A percentile compares a stretch with the other conserved stretches of the same genome.
Evolutionary conservation across 176 grass and related monocot species (phyloP).

Genomic region (Carex scoparia): DNA sequence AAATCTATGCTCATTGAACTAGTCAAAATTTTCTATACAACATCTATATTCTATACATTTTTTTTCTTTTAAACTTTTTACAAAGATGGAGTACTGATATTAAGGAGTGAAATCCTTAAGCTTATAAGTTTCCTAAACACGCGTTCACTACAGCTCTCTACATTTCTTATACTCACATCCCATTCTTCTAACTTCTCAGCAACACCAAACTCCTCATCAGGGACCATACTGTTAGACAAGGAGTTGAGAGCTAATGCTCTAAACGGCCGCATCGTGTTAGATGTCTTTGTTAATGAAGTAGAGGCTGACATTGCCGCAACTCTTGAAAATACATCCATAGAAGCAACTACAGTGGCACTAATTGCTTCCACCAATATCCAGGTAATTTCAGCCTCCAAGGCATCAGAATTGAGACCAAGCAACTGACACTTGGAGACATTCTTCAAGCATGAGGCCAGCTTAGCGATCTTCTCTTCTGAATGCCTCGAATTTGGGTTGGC

Average conservation of each 20-base stretch:
- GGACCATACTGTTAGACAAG: constrained; percentile 8
- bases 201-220: constrained; percentile 21
- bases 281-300: constrained; percentile 16
- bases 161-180: background rate
- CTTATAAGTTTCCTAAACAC: background rate
- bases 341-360: constrained; percentile 28
- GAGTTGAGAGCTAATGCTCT: constrained; percentile 36
- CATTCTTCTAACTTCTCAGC: constrained; percentile 28
- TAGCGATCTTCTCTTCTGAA: constrained; percentile 39
- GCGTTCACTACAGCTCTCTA: background rate
- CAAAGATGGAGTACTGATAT: constrained; percentile 14
- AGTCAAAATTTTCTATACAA: background rate
- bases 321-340: constrained; percentile 30
- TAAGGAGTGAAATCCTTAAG: constrained; percentile 11
- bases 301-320: constrained; percentile 34
- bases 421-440: background rate
- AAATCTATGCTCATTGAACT: background rate
- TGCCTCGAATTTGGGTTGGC: background rate
- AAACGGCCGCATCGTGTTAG: constrained; percentile 2
- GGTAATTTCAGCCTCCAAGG: constrained; percentile 39
- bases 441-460: background rate
- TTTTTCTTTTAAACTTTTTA: background rate
- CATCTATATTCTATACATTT: background rate
- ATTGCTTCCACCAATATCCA: constrained; percentile 41
- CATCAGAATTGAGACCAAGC: background rate